Percentiles rank a stretch among this genome's conserved stretches.
Conservation (phyloP, 768 basidiomycete genomes). For the Lentinula boryana region DNA sequence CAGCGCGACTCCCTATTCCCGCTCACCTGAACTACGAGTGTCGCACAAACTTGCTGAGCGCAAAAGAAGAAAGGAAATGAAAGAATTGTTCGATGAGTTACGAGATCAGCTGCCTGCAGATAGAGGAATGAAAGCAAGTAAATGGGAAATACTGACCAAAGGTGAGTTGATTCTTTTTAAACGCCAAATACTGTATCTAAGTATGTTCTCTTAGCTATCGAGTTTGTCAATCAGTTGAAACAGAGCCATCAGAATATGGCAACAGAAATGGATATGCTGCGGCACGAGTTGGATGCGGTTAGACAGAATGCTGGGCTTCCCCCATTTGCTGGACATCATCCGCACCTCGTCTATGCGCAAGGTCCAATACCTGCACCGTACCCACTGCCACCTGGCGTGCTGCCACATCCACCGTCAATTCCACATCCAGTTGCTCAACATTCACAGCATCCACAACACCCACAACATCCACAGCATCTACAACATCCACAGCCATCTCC, state of each 20-base stretch:
- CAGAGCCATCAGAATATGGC: constrained; percentile 70
- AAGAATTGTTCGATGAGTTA: constrained; percentile 95
- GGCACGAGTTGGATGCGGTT: constrained; percentile 65
- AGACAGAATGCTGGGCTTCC: constrained; percentile 47
- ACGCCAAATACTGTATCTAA: constrained; percentile 6
- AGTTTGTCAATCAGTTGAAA: constrained; percentile 79
- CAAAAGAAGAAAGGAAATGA: constrained; percentile 98
- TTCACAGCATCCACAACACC: constrained; percentile 15
- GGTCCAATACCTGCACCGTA: constrained; percentile 38
- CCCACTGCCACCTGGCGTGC: constrained; percentile 36
- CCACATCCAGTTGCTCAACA: constrained; percentile 14
- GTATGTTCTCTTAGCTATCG: constrained; percentile 56
- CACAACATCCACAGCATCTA: constrained; percentile 19
- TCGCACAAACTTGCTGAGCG: constrained; percentile 97
- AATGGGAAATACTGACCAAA: constrained; percentile 99
- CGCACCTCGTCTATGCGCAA: constrained; percentile 47
- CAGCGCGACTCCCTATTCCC: constrained; percentile 80
- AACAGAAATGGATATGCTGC: constrained; percentile 71
- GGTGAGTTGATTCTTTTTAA: constrained; percentile 40
- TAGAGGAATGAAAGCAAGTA: constrained; percentile 93
- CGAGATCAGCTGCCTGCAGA: constrained; percentile 89
- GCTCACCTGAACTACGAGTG: constrained; percentile 89
- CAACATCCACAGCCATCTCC: constrained; percentile 19
- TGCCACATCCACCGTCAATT: constrained; percentile 37
- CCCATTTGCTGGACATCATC: constrained; percentile 44